Base-by-base conservation (phyloP, 441 rosid species). In the Geranium incanum region DNA sequence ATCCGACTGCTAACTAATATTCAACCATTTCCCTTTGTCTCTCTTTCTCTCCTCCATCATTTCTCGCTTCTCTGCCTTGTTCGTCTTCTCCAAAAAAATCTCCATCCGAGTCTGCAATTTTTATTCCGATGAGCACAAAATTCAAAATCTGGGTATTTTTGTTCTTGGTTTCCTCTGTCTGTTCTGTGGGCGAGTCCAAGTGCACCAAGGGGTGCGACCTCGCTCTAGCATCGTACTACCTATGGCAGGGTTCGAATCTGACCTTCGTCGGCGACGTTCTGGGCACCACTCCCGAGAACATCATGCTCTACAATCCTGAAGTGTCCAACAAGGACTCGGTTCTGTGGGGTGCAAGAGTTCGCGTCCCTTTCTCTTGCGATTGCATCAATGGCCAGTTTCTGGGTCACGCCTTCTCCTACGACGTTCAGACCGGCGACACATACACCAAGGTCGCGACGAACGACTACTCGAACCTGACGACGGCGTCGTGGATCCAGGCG, bases 141-240 rank as follows among this genome's bases (percentile, higher is more conserved):
- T 50, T 13, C 9, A 28, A 28, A 28, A 1, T 28, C 33, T 50
- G 57, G 15, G 13, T 12, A 8, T 50, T 50, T 50, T 50, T 12
- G 16, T 13, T 50, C 57, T 50, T 15, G 15, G 16, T 70, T 7
- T 6, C 6, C 0, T 55, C 68, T 4, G 66, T 50, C 15, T 48
- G 55, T 48, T 48, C 55, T 9, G 55, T 67, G 41, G 73, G 69
- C 38, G 78, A 83, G 60, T 75, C 87, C 63, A 82, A 71, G 13
- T 84, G 89, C 68, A 74, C 60, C 68, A 45, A 70, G 4, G 82
- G 85, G 1, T 84, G 84, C 69, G 70, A 41, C 68, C 68, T 72
- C 19, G 84, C 84, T 68, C 36, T 81, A 1, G 83, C 83, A 62
- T 84, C 86, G 5, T 84, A 79, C 48, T 84, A 78, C 68, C 21